Base-by-base conservation (phyloP, 2,329 filamentous ascomycete genomes). In the Aaosphaeria pasadenensis region DNA sequence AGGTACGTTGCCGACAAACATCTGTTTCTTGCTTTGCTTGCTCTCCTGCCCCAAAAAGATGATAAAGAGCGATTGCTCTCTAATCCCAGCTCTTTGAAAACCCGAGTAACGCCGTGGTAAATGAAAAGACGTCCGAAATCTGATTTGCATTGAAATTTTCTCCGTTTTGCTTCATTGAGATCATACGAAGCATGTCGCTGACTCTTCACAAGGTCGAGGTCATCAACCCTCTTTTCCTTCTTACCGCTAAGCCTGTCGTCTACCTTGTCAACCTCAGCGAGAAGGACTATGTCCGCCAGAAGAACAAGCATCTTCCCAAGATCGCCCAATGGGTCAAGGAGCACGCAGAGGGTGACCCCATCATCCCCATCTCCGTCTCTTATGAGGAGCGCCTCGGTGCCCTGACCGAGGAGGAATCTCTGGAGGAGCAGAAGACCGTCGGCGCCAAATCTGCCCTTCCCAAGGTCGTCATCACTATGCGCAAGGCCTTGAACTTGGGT, bases 11-110 rank as follows among this genome's bases (percentile, higher is more conserved):
- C 52, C 52, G 17, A 24, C 17, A 24, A 24, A 49, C 42, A 31
- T 48, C 49, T 52, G 55, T 63, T 45, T 32, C 33, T 53, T 42
- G 30, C 7, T 31, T 44, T 32, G 40, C 7, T 24, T 24, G 17
- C 17, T 24, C 17, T 24, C 17, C 17, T 24, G 30, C 24, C 32
- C 44, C 44, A 40, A 71, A 64, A 86, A 96, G 94, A 97, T 97
- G 94, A 97, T 86, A 87, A 95, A 96, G 87, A 94, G 91, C 89
- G 85, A 82, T 79, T 82, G 89, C 90, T 91, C 88, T 81, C 79
- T 89, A 91, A 95, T 89, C 94, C 94, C 94, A 99, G 94, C 94
- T 99, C 94, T 88, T 96, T 87, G 92, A 97, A 86, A 84, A 82
- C 83, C 87, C 85, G 81, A 43, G 76, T 71, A 76, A 81, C 78